phyloP scores from a whole-genome alignment of 2,329 filamentous ascomycete species.

The Ceratocystis huliohia region DNA sequence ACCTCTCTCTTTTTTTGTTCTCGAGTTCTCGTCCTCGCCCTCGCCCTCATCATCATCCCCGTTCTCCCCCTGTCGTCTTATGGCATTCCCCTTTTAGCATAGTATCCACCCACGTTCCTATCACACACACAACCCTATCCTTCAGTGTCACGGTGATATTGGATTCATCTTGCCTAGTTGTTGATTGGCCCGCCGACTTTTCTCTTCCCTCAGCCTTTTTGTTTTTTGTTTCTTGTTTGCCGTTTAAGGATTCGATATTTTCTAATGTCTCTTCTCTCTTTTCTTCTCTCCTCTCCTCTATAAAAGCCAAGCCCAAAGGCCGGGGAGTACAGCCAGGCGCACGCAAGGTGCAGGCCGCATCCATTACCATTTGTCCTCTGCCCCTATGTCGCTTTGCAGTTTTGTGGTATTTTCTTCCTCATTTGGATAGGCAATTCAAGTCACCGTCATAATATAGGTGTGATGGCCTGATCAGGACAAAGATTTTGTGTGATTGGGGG shows the following conservation, averaged over 20 bases:
- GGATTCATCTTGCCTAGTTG: too few relatives aligned
- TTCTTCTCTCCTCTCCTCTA: neutral
- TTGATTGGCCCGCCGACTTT: neutral
- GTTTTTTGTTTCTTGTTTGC: constrained; percentile 6
- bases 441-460: neutral
- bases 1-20: neutral
- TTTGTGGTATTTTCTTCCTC: neutral
- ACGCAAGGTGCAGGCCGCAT: neutral
- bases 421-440: neutral
- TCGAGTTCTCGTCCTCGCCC: neutral
- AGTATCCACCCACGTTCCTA: neutral
- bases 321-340: neutral
- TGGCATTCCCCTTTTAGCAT: neutral
- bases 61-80: neutral
- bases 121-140: too few relatives aligned
- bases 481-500: neutral
- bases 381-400: neutral
- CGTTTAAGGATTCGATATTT: constrained; percentile 24
- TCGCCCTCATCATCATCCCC: neutral
- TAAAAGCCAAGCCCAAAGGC: neutral
- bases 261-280: constrained; percentile 20
- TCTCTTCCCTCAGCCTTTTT: neutral
- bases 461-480: neutral
- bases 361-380: neutral
- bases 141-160: too few relatives aligned